Evolutionary conservation across 2,329 filamentous ascomycete species (phyloP).

Genomic region (Colletotrichum sp.): DNA sequence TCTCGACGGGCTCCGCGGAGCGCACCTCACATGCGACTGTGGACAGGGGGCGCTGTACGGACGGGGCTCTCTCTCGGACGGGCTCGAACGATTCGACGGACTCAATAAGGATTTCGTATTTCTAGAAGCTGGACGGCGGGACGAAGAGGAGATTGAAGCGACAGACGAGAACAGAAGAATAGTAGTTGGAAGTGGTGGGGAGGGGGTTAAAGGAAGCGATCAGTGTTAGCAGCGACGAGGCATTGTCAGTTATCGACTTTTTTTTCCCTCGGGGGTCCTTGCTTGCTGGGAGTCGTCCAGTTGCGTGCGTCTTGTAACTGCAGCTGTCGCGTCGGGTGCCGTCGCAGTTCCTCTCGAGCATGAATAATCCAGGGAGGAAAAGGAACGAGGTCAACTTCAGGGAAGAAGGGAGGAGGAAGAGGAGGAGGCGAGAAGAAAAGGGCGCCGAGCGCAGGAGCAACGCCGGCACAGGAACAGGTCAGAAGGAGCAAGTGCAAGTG

Average conservation of each 20-base stretch:
- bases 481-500: background rate
- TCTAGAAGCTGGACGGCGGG: background rate
- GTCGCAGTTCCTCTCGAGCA: background rate
- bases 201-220: background rate
- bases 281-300: background rate
- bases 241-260: constrained; percentile 15
- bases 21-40: constrained; percentile 3
- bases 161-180: background rate
- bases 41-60: background rate
- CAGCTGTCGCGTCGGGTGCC: background rate
- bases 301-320: background rate
- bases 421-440: background rate
- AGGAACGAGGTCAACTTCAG: background rate
- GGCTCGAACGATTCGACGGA: background rate
- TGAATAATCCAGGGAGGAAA: background rate
- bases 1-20: constrained; percentile 5
- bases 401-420: background rate
- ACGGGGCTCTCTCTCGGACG: background rate
- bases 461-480: background rate
- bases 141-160: background rate
- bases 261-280: background rate
- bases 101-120: background rate
- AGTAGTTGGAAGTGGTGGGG: background rate
- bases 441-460: background rate
- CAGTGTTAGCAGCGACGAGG: constrained; percentile 1